These are phyloP conservation scores for Penicillium concentricum DNA, from an alignment of 2,329 filamentous ascomycete genomes.

Conservation along the genomic window DNA sequence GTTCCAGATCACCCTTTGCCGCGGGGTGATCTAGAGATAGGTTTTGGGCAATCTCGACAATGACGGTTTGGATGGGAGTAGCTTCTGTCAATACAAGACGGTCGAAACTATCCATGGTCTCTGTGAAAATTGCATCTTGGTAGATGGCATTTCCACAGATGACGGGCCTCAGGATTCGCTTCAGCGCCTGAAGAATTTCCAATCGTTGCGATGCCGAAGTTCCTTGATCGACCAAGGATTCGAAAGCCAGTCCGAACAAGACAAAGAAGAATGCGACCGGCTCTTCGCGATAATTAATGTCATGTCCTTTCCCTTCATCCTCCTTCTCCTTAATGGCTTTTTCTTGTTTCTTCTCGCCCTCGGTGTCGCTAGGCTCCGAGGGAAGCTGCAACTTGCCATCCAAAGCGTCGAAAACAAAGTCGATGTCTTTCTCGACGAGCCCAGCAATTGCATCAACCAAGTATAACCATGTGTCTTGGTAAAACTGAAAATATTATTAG, in stretches of 20 bases:
- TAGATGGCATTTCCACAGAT: conserved; percentile 97
- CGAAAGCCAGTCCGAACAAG: conserved; percentile 92
- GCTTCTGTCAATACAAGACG: conserved; percentile 89
- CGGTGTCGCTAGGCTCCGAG: conserved; percentile 23
- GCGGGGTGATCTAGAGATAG: conserved; percentile 90
- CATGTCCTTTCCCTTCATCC: conserved; percentile 59
- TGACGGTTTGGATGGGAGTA: conserved; percentile 81
- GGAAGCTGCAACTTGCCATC: conserved; percentile 68
- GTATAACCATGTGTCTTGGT: conserved; percentile 95
- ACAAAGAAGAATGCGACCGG: conserved; percentile 99
- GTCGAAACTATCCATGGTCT: conserved; percentile 95
- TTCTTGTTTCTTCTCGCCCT: conserved; percentile 23
- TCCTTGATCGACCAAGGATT: conserved; percentile 83
- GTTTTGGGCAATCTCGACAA: conserved; percentile 89
- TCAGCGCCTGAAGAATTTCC: conserved; percentile 84
- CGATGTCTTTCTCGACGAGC: conserved; percentile 94
- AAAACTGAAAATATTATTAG: conserved; percentile 58
- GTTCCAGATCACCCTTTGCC: conserved; percentile 66
- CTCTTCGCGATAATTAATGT: conserved; percentile 97
- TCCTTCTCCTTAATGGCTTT: conserved; percentile 15
- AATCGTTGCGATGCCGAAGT: conserved; percentile 74
- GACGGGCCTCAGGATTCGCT: conserved; percentile 90
- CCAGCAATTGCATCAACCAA: conserved; percentile 96
- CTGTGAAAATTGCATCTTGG: conserved; percentile 89
- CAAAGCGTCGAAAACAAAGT: conserved; percentile 94